These are phyloP conservation scores for Kurtzmaniella quercitrusa DNA, from an alignment of 1,139 yeast species.

Conservation along the genomic window DNA sequence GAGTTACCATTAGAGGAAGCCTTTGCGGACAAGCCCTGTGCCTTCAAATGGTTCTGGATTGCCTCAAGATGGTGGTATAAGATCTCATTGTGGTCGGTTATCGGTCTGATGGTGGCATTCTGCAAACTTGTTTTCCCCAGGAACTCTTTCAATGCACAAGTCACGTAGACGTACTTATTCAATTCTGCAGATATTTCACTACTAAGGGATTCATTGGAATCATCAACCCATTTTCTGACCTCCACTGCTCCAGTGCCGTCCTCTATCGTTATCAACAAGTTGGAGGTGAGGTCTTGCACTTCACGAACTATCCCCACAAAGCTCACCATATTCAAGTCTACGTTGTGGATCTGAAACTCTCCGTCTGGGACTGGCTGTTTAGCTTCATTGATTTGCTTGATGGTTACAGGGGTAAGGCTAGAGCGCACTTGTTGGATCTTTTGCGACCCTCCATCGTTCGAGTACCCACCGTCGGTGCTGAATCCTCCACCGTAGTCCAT, in stretches of 20 bases:
- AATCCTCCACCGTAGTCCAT: constrained; percentile 30
- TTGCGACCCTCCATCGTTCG: constrained; percentile 28
- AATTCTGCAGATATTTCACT: constrained; percentile 24
- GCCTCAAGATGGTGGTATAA: constrained; percentile 75
- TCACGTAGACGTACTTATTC: constrained; percentile 58
- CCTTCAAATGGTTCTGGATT: constrained; percentile 54
- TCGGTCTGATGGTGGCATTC: constrained; percentile 55
- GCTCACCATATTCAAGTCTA: constrained; percentile 55
- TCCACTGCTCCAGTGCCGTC: constrained; percentile 84
- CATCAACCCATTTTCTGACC: constrained; percentile 67
- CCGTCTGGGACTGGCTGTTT: constrained; percentile 68
- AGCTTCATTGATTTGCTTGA: constrained; percentile 71
- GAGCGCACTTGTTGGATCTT: constrained; percentile 32
- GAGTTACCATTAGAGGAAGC: constrained; percentile 17
- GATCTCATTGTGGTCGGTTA: constrained; percentile 71
- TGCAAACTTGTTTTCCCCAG: constrained; percentile 63
- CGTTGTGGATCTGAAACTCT: constrained; percentile 64
- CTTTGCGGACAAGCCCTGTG: constrained; percentile 32
- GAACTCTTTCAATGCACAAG: constrained; percentile 71
- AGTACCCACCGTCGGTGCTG: constrained; percentile 21
- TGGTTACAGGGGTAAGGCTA: constrained; percentile 74
- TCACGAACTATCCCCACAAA: constrained; percentile 65
- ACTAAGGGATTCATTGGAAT: constrained; percentile 33
- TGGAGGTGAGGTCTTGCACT: constrained; percentile 51
- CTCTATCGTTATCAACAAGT: constrained; percentile 57